Evolutionary conservation across 371 early-diverging fungal genomes (phyloP), one percentile per base, ranked within the genome.

Genomic region (Syncephalastrum racemosum): DNA sequence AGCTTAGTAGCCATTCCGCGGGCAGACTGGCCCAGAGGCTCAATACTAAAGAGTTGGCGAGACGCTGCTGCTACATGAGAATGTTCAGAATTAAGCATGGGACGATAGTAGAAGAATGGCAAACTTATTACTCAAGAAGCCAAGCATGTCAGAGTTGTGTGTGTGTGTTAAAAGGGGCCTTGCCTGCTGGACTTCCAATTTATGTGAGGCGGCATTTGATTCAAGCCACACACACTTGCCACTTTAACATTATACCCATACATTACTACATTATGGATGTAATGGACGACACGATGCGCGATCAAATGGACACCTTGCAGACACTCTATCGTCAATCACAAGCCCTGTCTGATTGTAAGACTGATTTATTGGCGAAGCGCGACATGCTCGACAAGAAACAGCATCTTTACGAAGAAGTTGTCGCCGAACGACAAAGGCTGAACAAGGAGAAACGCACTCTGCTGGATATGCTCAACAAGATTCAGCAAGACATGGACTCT

Each of bases 1-100:
- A 79, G 60, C 48, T 79, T 79, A 27, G 61, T 41, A 6, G 75
- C 66, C 78, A 78, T 78, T 52, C 60, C 62, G 55, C 71, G 63
- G 1, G 67, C 60, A 8, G 66, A 63, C 56, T 70, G 77, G 12
- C 69, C 77, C 41, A 62, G 51, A 25, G 68, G 73, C 22, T 59
- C 46, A 18, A 53, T 53, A 36, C 66, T 59, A n/a, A 72, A 46
- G 22, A 60, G 52, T 20, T 54, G 50, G n/a, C 49, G 45, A 16
- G 60, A 46, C 31, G 45, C 54, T 12, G 61, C n/a, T 50, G 51
- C 61, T 61, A 39, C 24, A n/a, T 4, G 22, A 23, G n/a, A 3
- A 7, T 15, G 19, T 15, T 53, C 25, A 2, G 22, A 6, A 13
- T 53, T 22, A 12, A 31, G 36, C 12, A 31, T 5, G n/a, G n/a